A percentile compares a stretch with the other conserved stretches of the same genome.
Conservation (phyloP, 2,329 filamentous ascomycete genomes). For the Metarhizium rileyi region DNA sequence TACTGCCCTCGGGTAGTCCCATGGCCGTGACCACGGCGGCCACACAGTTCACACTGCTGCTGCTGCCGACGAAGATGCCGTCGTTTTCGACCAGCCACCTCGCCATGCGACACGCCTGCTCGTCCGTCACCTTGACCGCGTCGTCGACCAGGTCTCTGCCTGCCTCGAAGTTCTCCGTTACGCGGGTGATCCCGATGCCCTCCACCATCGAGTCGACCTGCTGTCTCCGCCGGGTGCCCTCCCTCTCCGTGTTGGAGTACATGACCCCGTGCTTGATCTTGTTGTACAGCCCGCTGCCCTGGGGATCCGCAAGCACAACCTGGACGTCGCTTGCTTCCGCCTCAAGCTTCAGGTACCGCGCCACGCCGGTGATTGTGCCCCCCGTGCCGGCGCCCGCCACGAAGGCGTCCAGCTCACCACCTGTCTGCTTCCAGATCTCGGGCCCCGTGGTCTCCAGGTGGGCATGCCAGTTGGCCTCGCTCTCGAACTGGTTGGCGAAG, state of each 20-base stretch:
- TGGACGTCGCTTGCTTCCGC: conserved; percentile 47
- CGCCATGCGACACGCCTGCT: conserved; percentile 89
- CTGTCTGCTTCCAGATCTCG: conserved; percentile 75
- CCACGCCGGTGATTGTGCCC: conserved; percentile 83
- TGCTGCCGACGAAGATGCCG: conserved; percentile 88
- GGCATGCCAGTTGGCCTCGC: conserved; percentile 75
- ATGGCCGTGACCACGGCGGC: conserved; percentile 63
- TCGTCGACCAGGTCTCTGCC: conserved; percentile 82
- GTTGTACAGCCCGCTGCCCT: conserved; percentile 89
- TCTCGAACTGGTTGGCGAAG: conserved; percentile 96
- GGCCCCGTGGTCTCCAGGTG: conserved; percentile 79
- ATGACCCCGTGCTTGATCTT: conserved; percentile 89
- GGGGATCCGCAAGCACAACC: conserved; percentile 84
- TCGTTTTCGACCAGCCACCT: conserved; percentile 92
- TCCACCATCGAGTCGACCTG: conserved; percentile 97
- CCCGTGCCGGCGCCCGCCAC: conserved; percentile 91
- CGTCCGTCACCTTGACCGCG: conserved; percentile 78
- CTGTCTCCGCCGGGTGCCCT: conserved; percentile 78
- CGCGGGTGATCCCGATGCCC: conserved; percentile 86
- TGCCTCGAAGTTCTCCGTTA: conserved; percentile 88
- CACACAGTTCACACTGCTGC: conserved; percentile 92
- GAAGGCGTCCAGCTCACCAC: conserved; percentile 70
- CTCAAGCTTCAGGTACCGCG: conserved; percentile 68
- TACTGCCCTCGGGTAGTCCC: conserved; percentile 49
- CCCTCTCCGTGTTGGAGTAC: conserved; percentile 80